Conservation (phyloP, 257 asterid genomes). For the Solanum rostratum region DNA sequence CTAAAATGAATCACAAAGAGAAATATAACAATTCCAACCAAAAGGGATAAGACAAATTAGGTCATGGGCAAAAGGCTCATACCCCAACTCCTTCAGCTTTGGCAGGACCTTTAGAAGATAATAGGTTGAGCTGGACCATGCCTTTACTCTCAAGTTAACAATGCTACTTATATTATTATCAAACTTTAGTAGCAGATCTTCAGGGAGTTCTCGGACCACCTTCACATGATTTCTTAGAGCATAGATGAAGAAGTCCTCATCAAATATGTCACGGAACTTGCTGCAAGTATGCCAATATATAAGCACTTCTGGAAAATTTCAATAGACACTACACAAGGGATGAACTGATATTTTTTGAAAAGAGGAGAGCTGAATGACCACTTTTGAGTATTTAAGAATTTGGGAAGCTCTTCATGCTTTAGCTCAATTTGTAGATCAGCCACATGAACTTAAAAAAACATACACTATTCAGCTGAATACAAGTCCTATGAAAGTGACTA, state of each 20-base stretch:
- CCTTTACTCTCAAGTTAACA: constrained; percentile 88
- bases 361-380: background rate
- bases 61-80: constrained; percentile 18
- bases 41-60: background rate
- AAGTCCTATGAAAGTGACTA: background rate
- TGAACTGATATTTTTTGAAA: background rate
- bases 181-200: constrained; percentile 58
- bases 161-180: constrained; percentile 82
- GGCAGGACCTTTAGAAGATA: constrained; percentile 90
- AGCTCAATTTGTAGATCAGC: background rate
- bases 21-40: background rate
- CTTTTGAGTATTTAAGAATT: background rate
- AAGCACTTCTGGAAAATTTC: background rate
- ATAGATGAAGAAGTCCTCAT: constrained; percentile 94
- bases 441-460: background rate
- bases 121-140: constrained; percentile 81
- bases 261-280: constrained; percentile 90
- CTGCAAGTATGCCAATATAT: constrained; percentile 36
- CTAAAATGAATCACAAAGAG: background rate
- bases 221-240: constrained; percentile 87
- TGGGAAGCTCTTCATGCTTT: background rate
- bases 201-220: constrained; percentile 73
- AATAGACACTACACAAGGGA: background rate
- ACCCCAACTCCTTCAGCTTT: constrained; percentile 71
- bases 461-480: background rate